Conservation (phyloP, 2,329 filamentous ascomycete genomes). For the Rhynchosporium graminicola region DNA sequence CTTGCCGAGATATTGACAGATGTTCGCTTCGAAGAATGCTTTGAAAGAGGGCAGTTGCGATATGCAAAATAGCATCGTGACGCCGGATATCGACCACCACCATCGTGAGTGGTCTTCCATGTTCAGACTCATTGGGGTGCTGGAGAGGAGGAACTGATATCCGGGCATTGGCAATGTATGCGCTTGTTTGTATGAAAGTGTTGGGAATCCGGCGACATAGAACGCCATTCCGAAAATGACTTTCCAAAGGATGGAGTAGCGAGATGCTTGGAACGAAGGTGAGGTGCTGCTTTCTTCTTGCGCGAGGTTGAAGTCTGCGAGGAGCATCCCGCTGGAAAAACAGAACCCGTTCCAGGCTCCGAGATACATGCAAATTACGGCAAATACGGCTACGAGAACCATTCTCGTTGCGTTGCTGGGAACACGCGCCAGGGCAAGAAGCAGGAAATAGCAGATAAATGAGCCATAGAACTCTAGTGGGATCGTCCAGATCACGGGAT, state of each 20-base stretch:
- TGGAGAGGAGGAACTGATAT: slow-evolving; percentile 26
- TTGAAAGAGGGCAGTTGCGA: slow-evolving; percentile 43
- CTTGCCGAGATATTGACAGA: slow-evolving; percentile 57
- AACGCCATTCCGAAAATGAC: slow-evolving; percentile 26
- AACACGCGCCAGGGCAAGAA: slow-evolving; percentile 25
- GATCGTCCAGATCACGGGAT: slow-evolving; percentile 52
- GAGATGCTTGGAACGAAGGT: slow-evolving; percentile 9
- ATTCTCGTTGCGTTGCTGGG: slow-evolving; percentile 27
- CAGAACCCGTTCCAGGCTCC: slow-evolving; percentile 36
- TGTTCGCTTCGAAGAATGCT: slow-evolving; percentile 47
- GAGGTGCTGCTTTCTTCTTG: slow-evolving; percentile 23
- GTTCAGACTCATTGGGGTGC: slow-evolving; percentile 26
- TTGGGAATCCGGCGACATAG: slow-evolving; percentile 33
- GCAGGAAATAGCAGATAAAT: slow-evolving; percentile 36
- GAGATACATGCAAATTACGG: slow-evolving; percentile 20
- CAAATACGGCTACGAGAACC: slow-evolving; percentile 22
- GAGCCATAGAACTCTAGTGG: slow-evolving; percentile 51
- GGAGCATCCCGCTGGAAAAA: slow-evolving; percentile 32
- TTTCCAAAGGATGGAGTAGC: slow-evolving; percentile 17
- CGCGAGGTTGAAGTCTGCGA: slow-evolving; percentile 32
- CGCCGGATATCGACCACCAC: slow-evolving; percentile 34
- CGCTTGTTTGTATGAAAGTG: slow-evolving; percentile 20
- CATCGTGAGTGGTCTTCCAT: slow-evolving; percentile 32
- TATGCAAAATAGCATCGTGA: slow-evolving; percentile 28
- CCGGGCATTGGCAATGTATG: slow-evolving; percentile 31